Base-by-base conservation (phyloP, 768 basidiomycete genomes). In the Boletus sp. region DNA sequence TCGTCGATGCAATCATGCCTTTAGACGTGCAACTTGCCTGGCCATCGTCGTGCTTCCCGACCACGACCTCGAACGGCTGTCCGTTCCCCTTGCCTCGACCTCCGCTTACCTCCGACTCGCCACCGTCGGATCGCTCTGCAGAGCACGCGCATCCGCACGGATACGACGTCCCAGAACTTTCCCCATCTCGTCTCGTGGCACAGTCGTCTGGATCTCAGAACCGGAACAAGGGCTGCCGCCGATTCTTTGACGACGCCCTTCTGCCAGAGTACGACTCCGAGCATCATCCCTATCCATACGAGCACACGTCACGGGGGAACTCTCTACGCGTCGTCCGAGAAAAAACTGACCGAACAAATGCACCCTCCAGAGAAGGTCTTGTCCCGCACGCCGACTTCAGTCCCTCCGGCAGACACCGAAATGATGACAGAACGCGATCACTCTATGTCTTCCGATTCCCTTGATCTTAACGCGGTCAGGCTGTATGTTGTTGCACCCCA, bases 401-500 rank as follows among this genome's bases (percentile, higher is more conserved):
- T 14, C 23, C 10, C 30, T 15, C 45, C 35, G 5, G 37, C 33
- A 19, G 33, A 41, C 2, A 25, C 41, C 1, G 51, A 49, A 44
- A 38, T 46, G 4, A 14, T 34, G 7, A 13, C 17, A 9, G 55
- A 64, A 8, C 54, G 13, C 21, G 29, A 38, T 0, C 54, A 23
- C 10, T 9, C 50, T 10, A 10, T 23, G 6, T 40, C 55, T 37
- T 54, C 57, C 33, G 44, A 87, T 83, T 74, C 83, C 47, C 71
- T 89, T 64, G 96, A 98, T 68, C 76, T 98, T 19, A 93, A 97
- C 60, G 78, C 81, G 10, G 84, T 98, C 42, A 78, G 93, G 35
- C 74, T 98, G 11, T 92, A 97, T 69, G 70, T 81, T 8, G 89
- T 87, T 30, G 84, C 93, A 0, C 95, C 96, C 1, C 94, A 96